A percentile compares a stretch with the other conserved stretches of the same genome.
phyloP scores from a whole-genome alignment of 768 basidiomycete species.

The Russula olivacea region DNA sequence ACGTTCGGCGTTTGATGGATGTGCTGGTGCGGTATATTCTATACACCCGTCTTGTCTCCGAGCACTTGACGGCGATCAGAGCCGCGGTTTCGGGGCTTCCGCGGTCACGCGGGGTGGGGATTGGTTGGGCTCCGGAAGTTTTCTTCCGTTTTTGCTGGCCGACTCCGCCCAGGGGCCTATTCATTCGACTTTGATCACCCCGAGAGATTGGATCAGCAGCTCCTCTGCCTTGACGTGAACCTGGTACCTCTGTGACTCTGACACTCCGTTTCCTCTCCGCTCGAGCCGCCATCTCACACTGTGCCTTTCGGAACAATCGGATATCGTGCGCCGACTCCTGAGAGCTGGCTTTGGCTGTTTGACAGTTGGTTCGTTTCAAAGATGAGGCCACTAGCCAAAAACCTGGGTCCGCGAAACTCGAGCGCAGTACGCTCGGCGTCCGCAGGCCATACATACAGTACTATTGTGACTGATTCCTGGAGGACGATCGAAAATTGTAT shows the following conservation, averaged over 20 bases:
- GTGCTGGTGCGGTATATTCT: not conserved
- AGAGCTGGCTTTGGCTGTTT: not conserved
- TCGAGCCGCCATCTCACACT: not conserved
- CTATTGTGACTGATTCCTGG: not conserved
- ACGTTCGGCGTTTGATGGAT: not conserved
- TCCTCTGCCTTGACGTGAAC: not conserved
- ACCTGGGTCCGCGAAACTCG: not conserved
- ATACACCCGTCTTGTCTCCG: not conserved
- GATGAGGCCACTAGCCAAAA: not conserved
- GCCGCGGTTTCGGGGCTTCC: not conserved
- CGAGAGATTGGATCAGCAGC: constrained; percentile 13
- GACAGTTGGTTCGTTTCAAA: not conserved
- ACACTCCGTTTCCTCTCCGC: not conserved
- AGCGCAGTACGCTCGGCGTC: not conserved
- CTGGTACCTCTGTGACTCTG: not conserved
- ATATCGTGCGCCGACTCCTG: not conserved
- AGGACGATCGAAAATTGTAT: not conserved
- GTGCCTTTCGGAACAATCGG: not conserved
- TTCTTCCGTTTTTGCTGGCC: not conserved
- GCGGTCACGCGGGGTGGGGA: not conserved
- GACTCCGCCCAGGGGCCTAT: not conserved
- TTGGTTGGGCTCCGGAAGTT: not conserved
- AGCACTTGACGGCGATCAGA: not conserved
- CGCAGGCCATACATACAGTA: not conserved
- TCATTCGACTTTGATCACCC: not conserved